Percentiles rank a stretch among this genome's conserved stretches.
Evolutionary conservation across 164 flowering plant genomes (phyloP).

Genomic region (Akebia trifoliata): DNA sequence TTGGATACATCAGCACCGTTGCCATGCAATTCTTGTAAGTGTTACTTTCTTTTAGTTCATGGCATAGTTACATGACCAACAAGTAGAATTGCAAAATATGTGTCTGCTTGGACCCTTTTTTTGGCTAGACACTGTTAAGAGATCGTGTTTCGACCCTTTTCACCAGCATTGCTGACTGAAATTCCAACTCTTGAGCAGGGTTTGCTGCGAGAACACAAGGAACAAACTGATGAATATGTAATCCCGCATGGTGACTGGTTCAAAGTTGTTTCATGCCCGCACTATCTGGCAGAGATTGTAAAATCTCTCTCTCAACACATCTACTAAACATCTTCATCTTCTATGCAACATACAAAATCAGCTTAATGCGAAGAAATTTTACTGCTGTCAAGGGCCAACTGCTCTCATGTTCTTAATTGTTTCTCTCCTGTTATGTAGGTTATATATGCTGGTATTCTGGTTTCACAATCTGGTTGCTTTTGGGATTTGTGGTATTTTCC

Average conservation of each 20-base stretch:
- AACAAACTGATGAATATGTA: conserved; percentile 42
- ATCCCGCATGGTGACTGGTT: conserved; percentile 95
- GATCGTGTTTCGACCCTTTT: not conserved
- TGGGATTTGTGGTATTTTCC: conserved; percentile 68
- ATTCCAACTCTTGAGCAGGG: conserved; percentile 46
- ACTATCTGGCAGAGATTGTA: conserved; percentile 92
- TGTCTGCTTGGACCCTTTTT: no score
- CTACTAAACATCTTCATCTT: not conserved
- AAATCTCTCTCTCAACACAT: conserved; percentile 12
- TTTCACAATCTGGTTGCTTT: conserved; percentile 70
- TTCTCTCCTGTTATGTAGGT: conserved; percentile 36
- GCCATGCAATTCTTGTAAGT: conserved; percentile 86
- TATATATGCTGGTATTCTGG: conserved; percentile 67
- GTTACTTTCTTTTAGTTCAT: no score
- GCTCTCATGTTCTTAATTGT: not conserved
- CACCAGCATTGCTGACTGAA: not conserved
- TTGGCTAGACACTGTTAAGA: no score
- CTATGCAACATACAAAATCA: not conserved
- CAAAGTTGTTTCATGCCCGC: conserved; percentile 77
- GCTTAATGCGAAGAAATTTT: no score
- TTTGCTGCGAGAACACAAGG: conserved; percentile 40
- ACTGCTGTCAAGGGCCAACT: not conserved
- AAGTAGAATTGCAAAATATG: no score
- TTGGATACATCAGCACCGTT: conserved; percentile 75
- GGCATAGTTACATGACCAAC: no score